phyloP scores from a whole-genome alignment of 2,329 filamentous ascomycete species.

The Paracamarosporium sp. region DNA sequence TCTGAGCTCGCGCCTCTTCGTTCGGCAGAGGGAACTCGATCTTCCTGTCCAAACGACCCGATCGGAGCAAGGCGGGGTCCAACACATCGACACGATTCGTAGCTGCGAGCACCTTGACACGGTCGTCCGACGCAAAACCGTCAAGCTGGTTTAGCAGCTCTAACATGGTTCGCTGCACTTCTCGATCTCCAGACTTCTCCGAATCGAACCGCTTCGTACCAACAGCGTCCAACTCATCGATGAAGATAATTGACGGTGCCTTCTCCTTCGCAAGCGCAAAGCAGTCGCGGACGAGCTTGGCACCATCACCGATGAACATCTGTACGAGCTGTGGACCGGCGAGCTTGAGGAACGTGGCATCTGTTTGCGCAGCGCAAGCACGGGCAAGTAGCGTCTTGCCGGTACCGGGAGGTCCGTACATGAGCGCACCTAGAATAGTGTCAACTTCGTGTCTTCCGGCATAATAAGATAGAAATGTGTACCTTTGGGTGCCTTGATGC shows the following conservation, averaged over 20 bases:
- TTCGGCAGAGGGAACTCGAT: constrained; percentile 98
- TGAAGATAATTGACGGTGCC: constrained; percentile 98
- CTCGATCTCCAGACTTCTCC: constrained; percentile 95
- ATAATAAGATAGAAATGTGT: constrained; percentile 34
- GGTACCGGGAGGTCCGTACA: constrained; percentile 94
- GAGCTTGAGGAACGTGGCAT: constrained; percentile 98
- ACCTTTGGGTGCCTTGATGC: constrained; percentile 99
- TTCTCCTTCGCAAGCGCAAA: constrained; percentile 99
- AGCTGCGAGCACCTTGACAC: constrained; percentile 94
- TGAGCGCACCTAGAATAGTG: constrained; percentile 73
- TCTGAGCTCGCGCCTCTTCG: constrained; percentile 95
- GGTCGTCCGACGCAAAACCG: constrained; percentile 94
- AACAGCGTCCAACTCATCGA: constrained; percentile 97
- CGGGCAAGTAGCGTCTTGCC: constrained; percentile 91
- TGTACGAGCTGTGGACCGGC: constrained; percentile 97
- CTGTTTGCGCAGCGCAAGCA: constrained; percentile 96
- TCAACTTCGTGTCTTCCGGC: constrained; percentile 4
- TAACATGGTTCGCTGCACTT: constrained; percentile 98
- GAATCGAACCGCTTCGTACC: constrained; percentile 99
- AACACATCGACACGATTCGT: constrained; percentile 95
- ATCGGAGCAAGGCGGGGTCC: constrained; percentile 88
- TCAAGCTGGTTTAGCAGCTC: constrained; percentile 98
- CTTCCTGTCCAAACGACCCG: constrained; percentile 91
- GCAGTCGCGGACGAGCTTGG: constrained; percentile 95
- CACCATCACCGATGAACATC: constrained; percentile 99